phyloP scores from a whole-genome alignment of 148 eudicot genomes.

The Mesembryanthemum crystallinum region DNA sequence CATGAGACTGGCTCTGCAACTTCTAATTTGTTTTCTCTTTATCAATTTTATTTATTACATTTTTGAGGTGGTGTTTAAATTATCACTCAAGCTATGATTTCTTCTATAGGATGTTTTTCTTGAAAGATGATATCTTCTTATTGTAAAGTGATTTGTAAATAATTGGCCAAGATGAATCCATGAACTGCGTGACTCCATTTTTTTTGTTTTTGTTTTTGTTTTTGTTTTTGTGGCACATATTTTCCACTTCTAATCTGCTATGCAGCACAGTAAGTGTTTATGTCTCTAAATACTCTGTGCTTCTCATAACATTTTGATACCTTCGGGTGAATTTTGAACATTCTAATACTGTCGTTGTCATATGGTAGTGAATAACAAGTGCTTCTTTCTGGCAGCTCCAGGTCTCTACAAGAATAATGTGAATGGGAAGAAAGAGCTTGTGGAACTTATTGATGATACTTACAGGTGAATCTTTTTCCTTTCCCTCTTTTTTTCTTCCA shows the following conservation, averaged over 20 bases:
- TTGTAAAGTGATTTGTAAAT: neutral
- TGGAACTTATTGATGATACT: slow-evolving; percentile 38
- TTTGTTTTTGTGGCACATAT: neutral
- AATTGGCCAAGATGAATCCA: neutral
- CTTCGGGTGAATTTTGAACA: neutral
- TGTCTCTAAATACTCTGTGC: neutral
- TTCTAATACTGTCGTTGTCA: neutral
- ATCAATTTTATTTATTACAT: neutral
- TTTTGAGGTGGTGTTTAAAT: neutral
- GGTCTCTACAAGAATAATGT: slow-evolving; percentile 33
- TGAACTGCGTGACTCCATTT: neutral
- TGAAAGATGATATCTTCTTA: neutral
- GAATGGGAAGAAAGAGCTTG: slow-evolving; percentile 37
- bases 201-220: neutral
- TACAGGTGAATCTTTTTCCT: slow-evolving; percentile 29
- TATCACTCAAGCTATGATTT: neutral
- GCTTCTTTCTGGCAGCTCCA: slow-evolving; percentile 37
- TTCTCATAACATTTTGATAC: slow-evolving; percentile 3
- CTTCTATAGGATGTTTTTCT: neutral
- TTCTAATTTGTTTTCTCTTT: neutral
- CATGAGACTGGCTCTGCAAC: slow-evolving; percentile 8
- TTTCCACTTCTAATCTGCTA: neutral
- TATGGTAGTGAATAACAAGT: neutral
- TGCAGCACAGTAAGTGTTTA: neutral
- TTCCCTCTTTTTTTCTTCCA: neutral